Percentiles rank a stretch among this genome's conserved stretches.
Evolutionary conservation across 176 grass and related monocot genomes (phyloP).

Genomic region (Cymbopogon citratus): DNA sequence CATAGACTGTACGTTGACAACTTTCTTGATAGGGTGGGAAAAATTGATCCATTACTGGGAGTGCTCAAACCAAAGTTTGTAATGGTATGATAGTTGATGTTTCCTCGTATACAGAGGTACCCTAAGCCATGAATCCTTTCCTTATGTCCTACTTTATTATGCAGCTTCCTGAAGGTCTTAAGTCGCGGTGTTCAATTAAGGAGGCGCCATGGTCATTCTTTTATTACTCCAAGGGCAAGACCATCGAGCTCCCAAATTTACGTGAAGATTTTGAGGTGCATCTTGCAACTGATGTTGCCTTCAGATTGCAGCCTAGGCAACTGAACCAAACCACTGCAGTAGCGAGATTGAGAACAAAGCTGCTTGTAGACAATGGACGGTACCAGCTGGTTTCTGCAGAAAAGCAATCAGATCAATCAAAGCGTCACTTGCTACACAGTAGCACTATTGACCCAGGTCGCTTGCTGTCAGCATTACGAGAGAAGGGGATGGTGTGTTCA

Average conservation of each 20-base stretch:
- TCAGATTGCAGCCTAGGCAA: constrained; percentile 52
- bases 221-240: constrained; percentile 66
- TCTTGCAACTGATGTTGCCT: constrained; percentile 40
- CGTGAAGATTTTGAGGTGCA: constrained; percentile 44
- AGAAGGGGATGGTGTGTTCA: constrained; percentile 47
- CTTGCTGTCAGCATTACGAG: constrained; percentile 40
- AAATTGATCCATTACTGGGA: constrained; percentile 58
- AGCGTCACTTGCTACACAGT: constrained; percentile 42
- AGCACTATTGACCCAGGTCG: constrained; percentile 40
- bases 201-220: constrained; percentile 37
- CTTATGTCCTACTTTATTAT: constrained; percentile 4
- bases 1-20: constrained; percentile 7
- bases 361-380: constrained; percentile 57
- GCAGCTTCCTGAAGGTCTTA: constrained; percentile 65
- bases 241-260: constrained; percentile 32
- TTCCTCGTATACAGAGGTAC: background rate
- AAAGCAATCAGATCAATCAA: constrained; percentile 22
- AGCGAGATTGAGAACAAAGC: constrained; percentile 60
- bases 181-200: constrained; percentile 24
- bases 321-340: constrained; percentile 49
- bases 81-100: constrained; percentile 40
- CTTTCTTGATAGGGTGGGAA: constrained; percentile 38
- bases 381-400: constrained; percentile 44
- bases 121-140: background rate
- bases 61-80: constrained; percentile 65